Base-by-base conservation (phyloP, 2,329 filamentous ascomycete genomes). In the Grosmannia penicillata region DNA sequence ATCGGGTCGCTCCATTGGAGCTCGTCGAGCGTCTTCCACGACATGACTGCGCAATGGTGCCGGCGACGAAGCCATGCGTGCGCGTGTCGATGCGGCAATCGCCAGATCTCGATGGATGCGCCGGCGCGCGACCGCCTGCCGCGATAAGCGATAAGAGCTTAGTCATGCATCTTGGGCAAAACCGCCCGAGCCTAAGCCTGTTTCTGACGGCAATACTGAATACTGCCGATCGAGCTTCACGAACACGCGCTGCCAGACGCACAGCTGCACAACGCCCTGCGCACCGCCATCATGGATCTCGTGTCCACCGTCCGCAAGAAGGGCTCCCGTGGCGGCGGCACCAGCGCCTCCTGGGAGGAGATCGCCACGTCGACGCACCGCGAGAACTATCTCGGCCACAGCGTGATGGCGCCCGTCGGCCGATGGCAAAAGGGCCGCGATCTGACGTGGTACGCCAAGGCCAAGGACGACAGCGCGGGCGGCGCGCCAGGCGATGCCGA, bases 311-410 rank as follows among this genome's bases (percentile, higher is more conserved):
- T 98, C 45, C 84, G 87, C 53, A 96, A 98, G 62, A 63, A 69
- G 15, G 89, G 93, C 57, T 91, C 85, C 51, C 80, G 91, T 48
- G 91, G 91, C 53, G 91, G 91, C 54, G 82, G 82, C 59, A 86
- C 95, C 58, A 87, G 79, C n/a, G n/a, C n/a, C n/a, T n/a, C n/a
- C 61, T 96, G 91, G 91, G 82, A 89, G 47, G 86, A 95, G 49
- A 89, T 98, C 53, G 80, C 89, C 56, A 76, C 68, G 47, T 93
- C 86, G 36, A 64, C 72, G 18, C 87, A 94, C 53, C 86, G 91
- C 57, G 87, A 98, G 59, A 94, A 78, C 51, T 79, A 76, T 57
- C 79, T 95, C 8, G 87, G 87, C 37, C 87, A 95, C 62, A 91
- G 82, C 42, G 62, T 95, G 42, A 94, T 89, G 67, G 87, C 87